Evolutionary conservation across 2,329 filamentous ascomycete genomes (phyloP).

Genomic region (Scytalidium lignicola): DNA sequence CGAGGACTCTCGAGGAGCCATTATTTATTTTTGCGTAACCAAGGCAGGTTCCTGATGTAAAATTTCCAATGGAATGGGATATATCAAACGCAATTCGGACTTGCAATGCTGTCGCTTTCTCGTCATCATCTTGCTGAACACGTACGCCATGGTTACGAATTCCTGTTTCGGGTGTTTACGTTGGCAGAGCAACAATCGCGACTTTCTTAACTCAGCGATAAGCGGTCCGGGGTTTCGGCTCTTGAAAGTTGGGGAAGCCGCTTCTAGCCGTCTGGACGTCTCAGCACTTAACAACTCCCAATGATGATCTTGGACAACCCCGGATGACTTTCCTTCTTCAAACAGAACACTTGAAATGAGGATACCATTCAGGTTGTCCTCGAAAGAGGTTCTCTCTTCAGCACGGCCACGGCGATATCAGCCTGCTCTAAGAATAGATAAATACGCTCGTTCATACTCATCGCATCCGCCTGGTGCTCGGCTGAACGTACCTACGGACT

Average conservation of each 20-base stretch:
- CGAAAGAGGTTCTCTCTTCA: constrained; percentile 4
- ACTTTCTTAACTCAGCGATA: neutral
- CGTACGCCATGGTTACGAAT: neutral
- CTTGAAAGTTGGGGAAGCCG: neutral
- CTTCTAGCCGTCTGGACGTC: neutral
- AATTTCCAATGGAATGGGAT: neutral
- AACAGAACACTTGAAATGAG: constrained; percentile 14
- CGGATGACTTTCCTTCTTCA: neutral
- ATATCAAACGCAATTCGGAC: neutral
- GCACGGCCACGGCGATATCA: constrained; percentile 4
- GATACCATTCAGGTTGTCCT: constrained; percentile 9
- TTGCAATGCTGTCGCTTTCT: neutral
- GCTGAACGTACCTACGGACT: constrained; percentile 86
- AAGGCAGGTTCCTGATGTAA: neutral
- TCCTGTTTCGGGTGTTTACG: neutral
- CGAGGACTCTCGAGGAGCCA: constrained; percentile 22
- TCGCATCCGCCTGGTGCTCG: constrained; percentile 48
- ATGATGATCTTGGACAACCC: neutral
- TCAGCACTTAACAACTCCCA: neutral
- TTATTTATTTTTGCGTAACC: constrained; percentile 1
- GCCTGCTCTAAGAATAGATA: constrained; percentile 2
- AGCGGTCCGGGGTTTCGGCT: neutral
- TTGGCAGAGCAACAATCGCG: constrained; percentile 7
- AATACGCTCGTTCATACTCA: constrained; percentile 18
- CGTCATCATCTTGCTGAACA: neutral